Conservation (phyloP, 331 rosid genomes). For the Cydonia oblonga region DNA sequence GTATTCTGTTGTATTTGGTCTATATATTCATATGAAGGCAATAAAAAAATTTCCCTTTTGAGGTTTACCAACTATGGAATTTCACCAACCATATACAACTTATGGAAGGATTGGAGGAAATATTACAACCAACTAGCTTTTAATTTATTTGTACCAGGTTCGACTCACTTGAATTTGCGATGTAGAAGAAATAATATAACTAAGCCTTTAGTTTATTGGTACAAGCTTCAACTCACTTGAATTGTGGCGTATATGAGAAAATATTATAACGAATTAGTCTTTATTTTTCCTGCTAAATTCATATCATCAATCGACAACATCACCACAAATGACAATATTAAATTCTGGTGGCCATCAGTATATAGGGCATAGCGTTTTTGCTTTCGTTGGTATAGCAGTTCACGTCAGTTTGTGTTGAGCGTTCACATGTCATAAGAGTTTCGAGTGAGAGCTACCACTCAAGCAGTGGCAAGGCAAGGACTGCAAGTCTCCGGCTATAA, state of each 20-base stretch:
- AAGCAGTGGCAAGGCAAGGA: no score
- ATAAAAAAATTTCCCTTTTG: neutral
- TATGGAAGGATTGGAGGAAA: neutral
- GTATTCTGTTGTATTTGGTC: neutral
- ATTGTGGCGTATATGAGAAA: no score
- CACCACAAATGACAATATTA: neutral
- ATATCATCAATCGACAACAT: neutral
- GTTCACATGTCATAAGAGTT: neutral
- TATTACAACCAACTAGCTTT: neutral
- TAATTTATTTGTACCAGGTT: no score
- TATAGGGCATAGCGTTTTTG: no score
- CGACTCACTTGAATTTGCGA: neutral
- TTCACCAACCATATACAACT: neutral
- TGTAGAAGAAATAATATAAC: neutral
- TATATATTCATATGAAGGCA: neutral
- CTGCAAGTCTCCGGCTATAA: neutral
- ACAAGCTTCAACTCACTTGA: neutral
- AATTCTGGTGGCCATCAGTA: no score
- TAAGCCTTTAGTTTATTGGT: neutral
- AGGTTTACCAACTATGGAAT: neutral
- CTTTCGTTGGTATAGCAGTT: no score
- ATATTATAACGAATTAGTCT: no score
- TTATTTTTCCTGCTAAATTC: neutral
- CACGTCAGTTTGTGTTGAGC: no score
- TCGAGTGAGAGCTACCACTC: no score